A percentile compares a stretch with the other conserved stretches of the same genome.
phyloP scores from a whole-genome alignment of 2,329 filamentous ascomycete genomes.

The Pyrenophora graminea region DNA sequence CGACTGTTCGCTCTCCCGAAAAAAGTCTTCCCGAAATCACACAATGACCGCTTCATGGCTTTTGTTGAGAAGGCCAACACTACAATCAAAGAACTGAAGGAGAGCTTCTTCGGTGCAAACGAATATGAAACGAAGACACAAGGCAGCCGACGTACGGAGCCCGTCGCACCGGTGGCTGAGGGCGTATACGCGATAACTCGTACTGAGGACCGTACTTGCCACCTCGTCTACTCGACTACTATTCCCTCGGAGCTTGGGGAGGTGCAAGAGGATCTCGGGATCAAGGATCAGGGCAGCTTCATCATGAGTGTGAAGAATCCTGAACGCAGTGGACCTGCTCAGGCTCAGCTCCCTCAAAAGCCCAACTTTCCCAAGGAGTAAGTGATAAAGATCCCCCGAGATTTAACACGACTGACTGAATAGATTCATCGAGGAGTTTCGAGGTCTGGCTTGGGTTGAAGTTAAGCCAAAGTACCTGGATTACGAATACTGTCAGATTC shows the following conservation, averaged over 20 bases:
- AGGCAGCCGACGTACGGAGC: slow-evolving; percentile 69
- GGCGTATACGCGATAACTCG: slow-evolving; percentile 82
- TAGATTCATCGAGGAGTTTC: slow-evolving; percentile 73
- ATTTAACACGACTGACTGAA: slow-evolving; percentile 4
- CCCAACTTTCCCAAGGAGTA: slow-evolving; percentile 74
- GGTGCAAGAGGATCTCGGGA: slow-evolving; percentile 74
- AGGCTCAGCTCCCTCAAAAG: slow-evolving; percentile 64
- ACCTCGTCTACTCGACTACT: slow-evolving; percentile 80
- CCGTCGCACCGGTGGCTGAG: slow-evolving; percentile 77
- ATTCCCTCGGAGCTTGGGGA: slow-evolving; percentile 71
- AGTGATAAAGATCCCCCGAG: slow-evolving; percentile 31
- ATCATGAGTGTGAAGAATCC: slow-evolving; percentile 82
- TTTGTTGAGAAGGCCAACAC: slow-evolving; percentile 78
- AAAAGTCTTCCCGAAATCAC: slow-evolving; percentile 74
- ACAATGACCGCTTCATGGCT: slow-evolving; percentile 72
- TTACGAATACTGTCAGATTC: slow-evolving; percentile 73
- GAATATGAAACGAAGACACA: slow-evolving; percentile 78
- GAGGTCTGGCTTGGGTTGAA: slow-evolving; percentile 73
- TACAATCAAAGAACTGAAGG: slow-evolving; percentile 70
- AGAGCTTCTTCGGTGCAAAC: slow-evolving; percentile 67
- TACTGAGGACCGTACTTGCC: slow-evolving; percentile 68
- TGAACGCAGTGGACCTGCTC: slow-evolving; percentile 66
- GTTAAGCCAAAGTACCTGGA: slow-evolving; percentile 74
- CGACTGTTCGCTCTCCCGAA: slow-evolving; percentile 81
- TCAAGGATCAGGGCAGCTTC: slow-evolving; percentile 74